Evolutionary conservation across 805 yeast genomes (phyloP).

Genomic region (Vanderwaltozyma tropicalis): DNA sequence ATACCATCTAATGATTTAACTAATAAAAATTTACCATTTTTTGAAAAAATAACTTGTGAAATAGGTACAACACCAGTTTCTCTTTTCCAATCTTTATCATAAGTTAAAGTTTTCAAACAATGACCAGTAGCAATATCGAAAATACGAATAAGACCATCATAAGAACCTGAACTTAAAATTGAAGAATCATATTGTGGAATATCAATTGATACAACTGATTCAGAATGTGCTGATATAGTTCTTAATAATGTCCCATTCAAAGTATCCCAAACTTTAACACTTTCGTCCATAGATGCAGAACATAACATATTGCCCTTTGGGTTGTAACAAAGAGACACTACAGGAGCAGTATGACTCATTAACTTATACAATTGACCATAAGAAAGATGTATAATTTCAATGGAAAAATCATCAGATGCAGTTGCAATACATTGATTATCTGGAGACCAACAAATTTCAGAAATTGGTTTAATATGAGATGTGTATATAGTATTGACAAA

Average conservation of each 20-base stretch:
- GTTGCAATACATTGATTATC: constrained; percentile 65
- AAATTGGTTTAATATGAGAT: constrained; percentile 49
- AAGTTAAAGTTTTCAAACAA: constrained; percentile 80
- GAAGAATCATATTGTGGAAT: constrained; percentile 72
- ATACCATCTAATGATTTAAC: constrained; percentile 76
- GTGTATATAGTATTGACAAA: constrained; percentile 15
- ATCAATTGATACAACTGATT: constrained; percentile 71
- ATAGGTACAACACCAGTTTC: constrained; percentile 51
- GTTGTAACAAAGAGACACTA: constrained; percentile 60
- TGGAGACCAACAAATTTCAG: constrained; percentile 71
- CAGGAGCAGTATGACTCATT: constrained; percentile 77
- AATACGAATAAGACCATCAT: constrained; percentile 81
- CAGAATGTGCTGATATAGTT: constrained; percentile 86
- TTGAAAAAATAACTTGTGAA: constrained; percentile 59
- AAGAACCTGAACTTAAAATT: constrained; percentile 69
- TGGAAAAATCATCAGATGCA: constrained; percentile 76
- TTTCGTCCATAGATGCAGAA: constrained; percentile 84
- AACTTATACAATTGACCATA: constrained; percentile 37
- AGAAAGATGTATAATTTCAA: constrained; percentile 58
- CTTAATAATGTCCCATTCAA: constrained; percentile 52
- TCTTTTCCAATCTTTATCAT: constrained; percentile 63
- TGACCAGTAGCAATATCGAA: constrained; percentile 87
- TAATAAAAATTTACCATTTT: constrained; percentile 69
- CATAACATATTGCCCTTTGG: constrained; percentile 67
- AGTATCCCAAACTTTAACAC: constrained; percentile 84